Evolutionary conservation across 2,329 filamentous ascomycete genomes (phyloP), one percentile per base, ranked within the genome.

Genomic region (Fragosphaeria purpurea): DNA sequence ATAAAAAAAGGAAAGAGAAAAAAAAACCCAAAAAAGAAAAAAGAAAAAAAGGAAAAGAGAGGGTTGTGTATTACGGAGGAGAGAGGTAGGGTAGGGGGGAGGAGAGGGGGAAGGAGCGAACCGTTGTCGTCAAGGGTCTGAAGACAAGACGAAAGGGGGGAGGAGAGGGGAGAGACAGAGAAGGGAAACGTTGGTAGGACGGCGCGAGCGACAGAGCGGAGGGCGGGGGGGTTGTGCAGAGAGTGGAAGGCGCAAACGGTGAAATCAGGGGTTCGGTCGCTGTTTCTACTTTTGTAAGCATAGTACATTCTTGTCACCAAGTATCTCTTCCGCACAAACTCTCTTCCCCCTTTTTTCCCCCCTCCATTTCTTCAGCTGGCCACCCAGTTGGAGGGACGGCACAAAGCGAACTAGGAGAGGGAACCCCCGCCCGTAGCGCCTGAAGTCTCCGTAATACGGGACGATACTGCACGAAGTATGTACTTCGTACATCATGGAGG

Each of bases 211-310:
- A 41, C 12, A 33, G 31, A 7, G 7, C 35, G 7, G 22, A 37
- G 6, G 38, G 9, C 13, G 34, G 22, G 37, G 37, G 38, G 32
- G 35, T 10, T 22, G 22, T 22, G n/a, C 42, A 22, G 35, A 45
- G n/a, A 42, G 50, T 41, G 49, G 34, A 38, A 48, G 33, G 42
- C 32, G 45, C 47, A 32, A n/a, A 42, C 40, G 10, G 43, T 41
- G 22, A 39, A 48, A 46, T 46, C 50, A 51, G 50, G 50, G 47
- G 50, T 45, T 51, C 46, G 33, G 46, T 38, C 50, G 38, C 42
- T 48, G 46, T 41, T 40, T 50, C 46, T 38, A 33, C 39, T 8
- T 35, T 22, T 9, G 32, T 47, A 37, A 31, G 13, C 42, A 3
- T 22, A 22, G 22, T 22, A 22, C 22, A 22, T 22, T 22, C 22